Evolutionary conservation across 2,329 filamentous ascomycete species (phyloP).

Genomic region (Colletotrichum magnum): DNA sequence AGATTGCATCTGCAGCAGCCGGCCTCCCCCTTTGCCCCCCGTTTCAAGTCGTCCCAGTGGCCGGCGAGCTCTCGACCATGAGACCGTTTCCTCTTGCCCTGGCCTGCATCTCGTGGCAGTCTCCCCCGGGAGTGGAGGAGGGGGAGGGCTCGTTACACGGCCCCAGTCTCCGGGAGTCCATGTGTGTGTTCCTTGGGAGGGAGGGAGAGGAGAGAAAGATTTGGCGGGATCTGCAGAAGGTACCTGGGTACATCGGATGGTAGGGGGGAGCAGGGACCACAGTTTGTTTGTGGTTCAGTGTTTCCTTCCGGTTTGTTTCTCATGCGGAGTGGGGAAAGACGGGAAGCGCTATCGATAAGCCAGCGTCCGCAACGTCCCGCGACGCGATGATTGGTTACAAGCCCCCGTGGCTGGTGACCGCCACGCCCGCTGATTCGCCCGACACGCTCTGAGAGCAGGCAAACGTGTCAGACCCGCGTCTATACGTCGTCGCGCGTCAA

Average conservation of each 20-base stretch:
- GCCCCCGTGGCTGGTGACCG: not conserved
- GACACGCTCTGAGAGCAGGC: not conserved
- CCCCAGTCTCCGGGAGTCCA: not conserved
- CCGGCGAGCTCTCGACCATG: constrained; percentile 20
- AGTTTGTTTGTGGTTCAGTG: not conserved
- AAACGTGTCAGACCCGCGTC: not conserved
- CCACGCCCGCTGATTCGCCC: not conserved
- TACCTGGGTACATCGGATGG: too few species aligned
- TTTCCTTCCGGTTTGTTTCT: not conserved
- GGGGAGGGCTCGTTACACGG: too few species aligned
- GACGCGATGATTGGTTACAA: not conserved
- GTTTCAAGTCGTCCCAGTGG: constrained; percentile 37
- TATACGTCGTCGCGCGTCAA: constrained; percentile 9
- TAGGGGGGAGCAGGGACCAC: not conserved
- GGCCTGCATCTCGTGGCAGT: not conserved
- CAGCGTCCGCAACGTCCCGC: not conserved
- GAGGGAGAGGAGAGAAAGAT: too few species aligned
- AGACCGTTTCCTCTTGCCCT: constrained; percentile 27
- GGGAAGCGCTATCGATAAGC: constrained; percentile 39
- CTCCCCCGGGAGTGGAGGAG: too few species aligned
- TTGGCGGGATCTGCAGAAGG: constrained; percentile 18
- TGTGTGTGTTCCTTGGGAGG: not conserved
- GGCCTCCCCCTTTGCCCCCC: not conserved
- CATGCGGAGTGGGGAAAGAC: constrained; percentile 9
- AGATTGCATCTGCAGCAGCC: not conserved